Base-by-base conservation (phyloP, 345 rosid species). In the Pistacia integerrima region DNA sequence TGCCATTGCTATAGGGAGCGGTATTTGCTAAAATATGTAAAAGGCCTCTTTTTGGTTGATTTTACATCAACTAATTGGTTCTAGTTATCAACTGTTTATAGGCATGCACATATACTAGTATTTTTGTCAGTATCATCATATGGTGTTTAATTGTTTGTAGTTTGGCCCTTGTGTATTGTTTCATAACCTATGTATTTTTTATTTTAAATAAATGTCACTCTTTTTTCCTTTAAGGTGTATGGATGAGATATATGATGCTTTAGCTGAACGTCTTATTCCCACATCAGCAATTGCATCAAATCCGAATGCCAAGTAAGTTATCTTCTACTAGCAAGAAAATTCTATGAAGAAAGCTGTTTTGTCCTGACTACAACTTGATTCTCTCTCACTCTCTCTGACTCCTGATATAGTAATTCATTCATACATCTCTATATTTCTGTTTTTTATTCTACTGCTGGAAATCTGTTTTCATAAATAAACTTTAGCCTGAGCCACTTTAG, bases 211-310 rank as follows among this genome's bases (percentile, higher is more conserved):
- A 48, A 20, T 71, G 71, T 28, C 38, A 61, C 55, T 17, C 18
- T n/a, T 41, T 69, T 4, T 30, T n/a, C 35, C 55, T 28, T 36
- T 35, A 83, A 93, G 99, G 64, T 82, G 84, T 76, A 93, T 96
- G 98, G 87, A 90, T 79, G 97, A 93, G 79, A 83, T 91, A 57
- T 96, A 87, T 83, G 93, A 92, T 82, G 80, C 79, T 85, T 82
- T 96, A 82, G 97, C 87, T 28, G 87, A 87, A 64, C 88, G 86
- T 49, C 72, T 93, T 70, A 79, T 92, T 77, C 92, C 97, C 67
- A 63, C 91, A 22, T 89, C 88, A 81, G 90, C 90, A 25, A 77
- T 78, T 28, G 88, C 90, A 79, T 86, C 84, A 69, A 84, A 86
- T 80, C 83, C 87, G 52, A 79, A 80, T 83, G 36, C 75, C 28